phyloP scores from a whole-genome alignment of 257 asterid genomes.

The Penstemon barbatus region DNA sequence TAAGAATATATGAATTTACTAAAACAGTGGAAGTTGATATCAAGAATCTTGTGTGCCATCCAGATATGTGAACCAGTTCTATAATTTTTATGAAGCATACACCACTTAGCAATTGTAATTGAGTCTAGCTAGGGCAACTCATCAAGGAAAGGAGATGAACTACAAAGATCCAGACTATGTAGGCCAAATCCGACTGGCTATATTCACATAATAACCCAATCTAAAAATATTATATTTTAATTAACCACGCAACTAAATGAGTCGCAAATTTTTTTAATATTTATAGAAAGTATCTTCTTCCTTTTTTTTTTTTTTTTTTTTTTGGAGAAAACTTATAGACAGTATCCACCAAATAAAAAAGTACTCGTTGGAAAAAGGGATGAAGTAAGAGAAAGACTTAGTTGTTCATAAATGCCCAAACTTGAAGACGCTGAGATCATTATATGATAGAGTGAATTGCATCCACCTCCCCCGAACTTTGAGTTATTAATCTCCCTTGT shows the following conservation, averaged over 20 bases:
- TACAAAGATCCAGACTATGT: not conserved
- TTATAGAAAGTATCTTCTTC: not conserved
- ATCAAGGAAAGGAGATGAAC: not conserved
- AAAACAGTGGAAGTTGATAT: too few species aligned
- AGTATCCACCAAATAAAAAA: conserved; percentile 4
- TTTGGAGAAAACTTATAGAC: too few species aligned
- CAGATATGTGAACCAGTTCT: too few species aligned
- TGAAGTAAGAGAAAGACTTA: not conserved
- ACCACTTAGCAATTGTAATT: too few species aligned
- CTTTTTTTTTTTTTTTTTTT: too few species aligned
- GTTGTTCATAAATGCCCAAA: not conserved
- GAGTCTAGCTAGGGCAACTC: too few species aligned
- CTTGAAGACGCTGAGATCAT: conserved; percentile 2
- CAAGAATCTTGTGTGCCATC: too few species aligned
- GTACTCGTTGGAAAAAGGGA: not conserved
- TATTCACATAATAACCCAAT: not conserved
- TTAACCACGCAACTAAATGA: conserved; percentile 7
- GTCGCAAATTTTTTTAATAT: not conserved
- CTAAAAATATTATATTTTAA: conserved; percentile 16
- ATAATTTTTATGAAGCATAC: too few species aligned
- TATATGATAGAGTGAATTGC: too few species aligned
- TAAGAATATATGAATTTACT: not conserved
- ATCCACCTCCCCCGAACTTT: too few species aligned
- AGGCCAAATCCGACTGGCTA: not conserved
- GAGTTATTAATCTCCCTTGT: too few species aligned